phyloP scores from a whole-genome alignment of 257 asterid species.

The Ilex asprella region DNA sequence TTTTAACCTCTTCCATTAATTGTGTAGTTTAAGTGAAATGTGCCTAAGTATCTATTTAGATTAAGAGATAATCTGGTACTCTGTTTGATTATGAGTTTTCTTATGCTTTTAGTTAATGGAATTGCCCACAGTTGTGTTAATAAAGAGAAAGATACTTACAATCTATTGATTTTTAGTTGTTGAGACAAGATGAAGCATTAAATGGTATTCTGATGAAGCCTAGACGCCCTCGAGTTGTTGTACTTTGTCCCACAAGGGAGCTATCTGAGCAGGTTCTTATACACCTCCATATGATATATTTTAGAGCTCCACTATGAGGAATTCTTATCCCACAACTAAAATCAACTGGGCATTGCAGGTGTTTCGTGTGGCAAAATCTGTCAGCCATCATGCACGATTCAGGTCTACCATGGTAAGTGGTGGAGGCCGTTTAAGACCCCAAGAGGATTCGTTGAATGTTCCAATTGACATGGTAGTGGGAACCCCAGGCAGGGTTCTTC shows the following conservation, averaged over 20 bases:
- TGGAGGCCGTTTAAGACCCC: slow-evolving; percentile 92
- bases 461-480: slow-evolving; percentile 98
- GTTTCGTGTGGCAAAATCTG: slow-evolving; percentile 72
- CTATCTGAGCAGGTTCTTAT: slow-evolving; percentile 82
- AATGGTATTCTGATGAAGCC: slow-evolving; percentile 90
- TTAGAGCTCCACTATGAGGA: background rate
- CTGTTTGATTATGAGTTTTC: background rate
- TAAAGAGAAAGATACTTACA: background rate
- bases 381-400: slow-evolving; percentile 90
- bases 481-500: slow-evolving; percentile 96
- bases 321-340: slow-evolving; percentile 1
- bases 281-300: background rate
- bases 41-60: background rate
- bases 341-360: slow-evolving; percentile 40
- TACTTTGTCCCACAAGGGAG: slow-evolving; percentile 99
- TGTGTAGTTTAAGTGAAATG: background rate
- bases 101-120: background rate
- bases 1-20: background rate
- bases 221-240: slow-evolving; percentile 91
- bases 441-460: slow-evolving; percentile 78
- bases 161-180: slow-evolving; percentile 41
- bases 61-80: background rate
- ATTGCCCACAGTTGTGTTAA: background rate
- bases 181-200: slow-evolving; percentile 73
- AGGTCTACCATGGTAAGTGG: slow-evolving; percentile 98